These are phyloP conservation scores for Aspergillus sp. DNA, from an alignment of 2,329 filamentous ascomycete species.

Conservation along the genomic window DNA sequence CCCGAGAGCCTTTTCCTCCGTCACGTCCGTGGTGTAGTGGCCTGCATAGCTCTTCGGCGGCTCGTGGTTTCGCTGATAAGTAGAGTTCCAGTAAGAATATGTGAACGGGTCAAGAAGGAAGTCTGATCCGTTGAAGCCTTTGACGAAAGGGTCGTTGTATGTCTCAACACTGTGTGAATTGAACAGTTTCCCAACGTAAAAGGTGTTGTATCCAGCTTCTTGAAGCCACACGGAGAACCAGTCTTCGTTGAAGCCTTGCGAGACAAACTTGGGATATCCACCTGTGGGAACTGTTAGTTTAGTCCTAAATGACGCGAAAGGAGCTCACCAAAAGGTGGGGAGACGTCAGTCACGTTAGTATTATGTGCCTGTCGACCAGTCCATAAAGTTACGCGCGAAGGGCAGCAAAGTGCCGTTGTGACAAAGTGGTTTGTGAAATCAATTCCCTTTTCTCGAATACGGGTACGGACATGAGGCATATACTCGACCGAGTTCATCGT, in stretches of 20 bases:
- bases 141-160: conserved; percentile 62
- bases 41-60: conserved; percentile 58
- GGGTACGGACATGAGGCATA: conserved; percentile 51
- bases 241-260: too few relatives aligned
- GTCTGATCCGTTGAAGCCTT: conserved; percentile 64
- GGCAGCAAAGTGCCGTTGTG: conserved; percentile 68
- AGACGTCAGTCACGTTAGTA: conserved; percentile 65
- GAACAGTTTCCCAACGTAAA: conserved; percentile 73
- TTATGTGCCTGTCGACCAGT: conserved; percentile 70
- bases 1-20: conserved; percentile 59
- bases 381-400: conserved; percentile 65
- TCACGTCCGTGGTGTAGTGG: conserved; percentile 61
- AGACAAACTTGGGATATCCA: conserved; percentile 46
- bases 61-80: conserved; percentile 62
- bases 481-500: conserved; percentile 47
- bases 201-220: conserved; percentile 58
- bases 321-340: conserved; percentile 30
- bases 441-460: conserved; percentile 55
- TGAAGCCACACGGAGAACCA: too few relatives aligned
- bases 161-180: conserved; percentile 66
- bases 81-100: conserved; percentile 67
- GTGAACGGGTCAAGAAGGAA: conserved; percentile 69
- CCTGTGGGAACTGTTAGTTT: conserved; percentile 37
- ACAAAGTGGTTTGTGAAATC: conserved; percentile 63
- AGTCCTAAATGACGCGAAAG: neutral